Base-by-base conservation (phyloP, 805 yeast genomes). In the Cyberlindnera xylosilytica region DNA sequence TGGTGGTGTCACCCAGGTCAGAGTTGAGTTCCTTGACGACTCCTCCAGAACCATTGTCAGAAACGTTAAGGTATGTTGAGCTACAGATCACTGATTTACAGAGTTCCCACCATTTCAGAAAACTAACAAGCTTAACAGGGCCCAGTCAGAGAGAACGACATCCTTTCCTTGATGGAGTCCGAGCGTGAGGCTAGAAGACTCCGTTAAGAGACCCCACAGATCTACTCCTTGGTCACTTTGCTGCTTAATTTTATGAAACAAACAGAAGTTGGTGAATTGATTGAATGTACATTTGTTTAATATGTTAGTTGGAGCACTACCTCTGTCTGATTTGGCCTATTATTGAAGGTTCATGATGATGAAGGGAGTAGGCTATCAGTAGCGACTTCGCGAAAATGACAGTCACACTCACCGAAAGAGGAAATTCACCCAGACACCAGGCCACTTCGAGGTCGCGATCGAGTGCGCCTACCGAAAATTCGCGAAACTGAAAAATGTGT, bases 1-100 rank as follows among this genome's bases (percentile, higher is more conserved):
- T 80, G 98, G 98, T 86, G 97, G 97, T 81, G 96, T 87, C 75
- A 87, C 96, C 77, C 96, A 87, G 77, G 96, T 88, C 76, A 87
- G 96, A 76, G 96, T 87, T 68, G 96, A 87, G 76, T 88, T 87
- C 83, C 78, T 87, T 71, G 96, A 88, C 68, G 96, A 88, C 73
- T 78, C 90, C 68, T 78, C 93, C 74, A 86, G 96, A 81, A 84
- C 93, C 68, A 87, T 87, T 66, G 95, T 87, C 80, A 87, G 96
- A 83, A 87, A 87, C 83, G 96, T 87, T 74, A 87, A 87, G 76
- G 57, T 52, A 46, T 29, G 57, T 52, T 6, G 20, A 29, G 32
- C 20, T 10, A 16, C n/a, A n/a, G n/a, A n/a, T n/a, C n/a, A n/a
- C n/a, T n/a, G n/a, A n/a, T n/a, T n/a, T n/a, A n/a, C n/a, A n/a